Percentiles rank a stretch among this genome's conserved stretches.
phyloP scores from a whole-genome alignment of 208 protist species.

The Plasmodiophora brassicae region DNA sequence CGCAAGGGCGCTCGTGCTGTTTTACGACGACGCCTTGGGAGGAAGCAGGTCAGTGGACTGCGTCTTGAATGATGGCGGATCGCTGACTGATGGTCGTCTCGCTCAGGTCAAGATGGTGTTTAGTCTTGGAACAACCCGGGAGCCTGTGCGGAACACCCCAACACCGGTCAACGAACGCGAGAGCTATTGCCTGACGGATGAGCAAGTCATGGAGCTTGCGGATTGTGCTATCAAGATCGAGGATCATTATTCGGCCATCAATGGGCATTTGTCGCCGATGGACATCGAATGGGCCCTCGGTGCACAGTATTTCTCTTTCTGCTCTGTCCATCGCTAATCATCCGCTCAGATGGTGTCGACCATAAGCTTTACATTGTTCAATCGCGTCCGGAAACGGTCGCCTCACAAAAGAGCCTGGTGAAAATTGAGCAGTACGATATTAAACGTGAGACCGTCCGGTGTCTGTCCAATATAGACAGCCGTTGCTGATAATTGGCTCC shows the following conservation, averaged over 20 bases:
- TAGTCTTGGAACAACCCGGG: background rate
- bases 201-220: slow-evolving; percentile 48
- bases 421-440: background rate
- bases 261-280: background rate
- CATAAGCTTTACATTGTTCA: slow-evolving; percentile 52
- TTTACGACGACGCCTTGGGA: slow-evolving; percentile 34
- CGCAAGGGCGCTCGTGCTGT: slow-evolving; percentile 39
- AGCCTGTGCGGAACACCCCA: background rate
- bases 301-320: background rate
- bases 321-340: background rate
- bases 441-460: background rate
- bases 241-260: slow-evolving; percentile 39
- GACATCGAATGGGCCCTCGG: slow-evolving; percentile 21
- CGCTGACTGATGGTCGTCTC: no score
- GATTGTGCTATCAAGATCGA: slow-evolving; percentile 47
- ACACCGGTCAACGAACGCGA: background rate
- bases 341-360: slow-evolving; percentile 25
- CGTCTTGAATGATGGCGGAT: no score
- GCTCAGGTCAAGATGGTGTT: slow-evolving; percentile 42
- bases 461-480: background rate
- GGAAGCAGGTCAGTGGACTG: no score
- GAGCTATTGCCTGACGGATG: slow-evolving; percentile 34
- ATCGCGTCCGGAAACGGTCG: slow-evolving; percentile 55
- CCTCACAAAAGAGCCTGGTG: background rate
- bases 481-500: no score